Evolutionary conservation across 75 land plant species (phyloP).

Genomic region (Larix kaempferi): DNA sequence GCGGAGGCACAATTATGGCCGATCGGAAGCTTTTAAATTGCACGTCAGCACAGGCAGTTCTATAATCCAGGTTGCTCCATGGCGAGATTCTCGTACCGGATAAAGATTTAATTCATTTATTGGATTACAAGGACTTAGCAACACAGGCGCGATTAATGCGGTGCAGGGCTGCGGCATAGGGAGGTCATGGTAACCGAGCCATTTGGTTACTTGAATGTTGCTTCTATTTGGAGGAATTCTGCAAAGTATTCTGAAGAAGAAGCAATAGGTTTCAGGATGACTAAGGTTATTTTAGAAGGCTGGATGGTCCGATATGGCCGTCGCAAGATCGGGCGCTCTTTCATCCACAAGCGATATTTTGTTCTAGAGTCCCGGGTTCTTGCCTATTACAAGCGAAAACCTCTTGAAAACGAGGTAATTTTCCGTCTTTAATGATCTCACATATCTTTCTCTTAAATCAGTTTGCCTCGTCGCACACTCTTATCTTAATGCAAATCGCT

Average conservation of each 20-base stretch:
- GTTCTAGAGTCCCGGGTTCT: conserved; percentile 71
- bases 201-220: conserved; percentile 7
- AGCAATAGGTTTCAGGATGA: conserved; percentile 18
- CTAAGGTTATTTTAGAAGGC: conserved; percentile 72
- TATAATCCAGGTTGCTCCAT: not conserved
- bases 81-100: not conserved
- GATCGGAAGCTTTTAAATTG: not conserved
- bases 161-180: not conserved
- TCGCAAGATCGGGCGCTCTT: conserved; percentile 82
- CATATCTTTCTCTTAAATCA: not conserved
- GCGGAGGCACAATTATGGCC: not conserved
- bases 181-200: conserved; percentile 4
- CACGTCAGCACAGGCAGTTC: not conserved
- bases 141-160: not conserved
- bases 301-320: conserved; percentile 91
- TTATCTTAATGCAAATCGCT: no score
- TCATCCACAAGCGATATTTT: conserved; percentile 84
- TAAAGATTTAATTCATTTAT: not conserved
- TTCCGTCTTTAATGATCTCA: conserved; percentile 1
- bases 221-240: conserved; percentile 10
- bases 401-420: conserved; percentile 63
- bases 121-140: not conserved
- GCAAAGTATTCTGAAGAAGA: not conserved
- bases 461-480: no score
- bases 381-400: conserved; percentile 81